Conservation (phyloP, 2,329 filamentous ascomycete genomes). For the Lachnellula cervina region DNA sequence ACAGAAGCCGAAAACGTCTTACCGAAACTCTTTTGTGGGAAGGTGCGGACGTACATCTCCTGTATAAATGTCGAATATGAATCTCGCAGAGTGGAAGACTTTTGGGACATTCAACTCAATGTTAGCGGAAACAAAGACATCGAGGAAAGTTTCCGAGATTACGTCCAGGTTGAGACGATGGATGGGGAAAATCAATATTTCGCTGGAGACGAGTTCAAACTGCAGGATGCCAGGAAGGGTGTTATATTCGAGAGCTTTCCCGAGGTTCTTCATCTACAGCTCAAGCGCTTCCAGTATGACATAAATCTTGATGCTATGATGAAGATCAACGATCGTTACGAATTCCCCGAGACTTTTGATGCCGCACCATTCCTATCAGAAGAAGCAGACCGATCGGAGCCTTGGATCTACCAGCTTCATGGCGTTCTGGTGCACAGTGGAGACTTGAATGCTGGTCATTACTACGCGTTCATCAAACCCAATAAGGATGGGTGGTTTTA, state of each 20-base stretch:
- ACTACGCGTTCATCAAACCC: slow-evolving; percentile 95
- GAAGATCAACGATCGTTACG: slow-evolving; percentile 94
- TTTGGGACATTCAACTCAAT: slow-evolving; percentile 98
- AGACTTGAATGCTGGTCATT: slow-evolving; percentile 94
- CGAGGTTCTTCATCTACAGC: slow-evolving; percentile 86
- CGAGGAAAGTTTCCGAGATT: slow-evolving; percentile 92
- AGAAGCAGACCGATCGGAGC: slow-evolving; percentile 79
- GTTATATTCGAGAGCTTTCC: slow-evolving; percentile 97
- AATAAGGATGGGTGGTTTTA: slow-evolving; percentile 92
- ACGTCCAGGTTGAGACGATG: slow-evolving; percentile 92
- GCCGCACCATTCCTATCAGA: slow-evolving; percentile 82
- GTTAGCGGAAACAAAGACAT: slow-evolving; percentile 91
- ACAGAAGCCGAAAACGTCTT: slow-evolving; percentile 86
- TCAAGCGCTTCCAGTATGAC: slow-evolving; percentile 98
- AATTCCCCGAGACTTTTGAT: slow-evolving; percentile 80
- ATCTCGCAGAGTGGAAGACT: slow-evolving; percentile 91
- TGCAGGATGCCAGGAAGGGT: slow-evolving; percentile 96
- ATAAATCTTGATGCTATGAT: slow-evolving; percentile 95
- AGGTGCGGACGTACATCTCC: slow-evolving; percentile 97
- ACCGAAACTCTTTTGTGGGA: slow-evolving; percentile 88
- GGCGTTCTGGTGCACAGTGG: slow-evolving; percentile 95
- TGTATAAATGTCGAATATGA: slow-evolving; percentile 99
- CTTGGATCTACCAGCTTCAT: slow-evolving; percentile 89
- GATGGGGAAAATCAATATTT: slow-evolving; percentile 99
- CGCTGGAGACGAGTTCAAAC: slow-evolving; percentile 79